Evolutionary conservation across 768 basidiomycete species (phyloP), one percentile per base, ranked within the genome.

Genomic region (Russula virescens): DNA sequence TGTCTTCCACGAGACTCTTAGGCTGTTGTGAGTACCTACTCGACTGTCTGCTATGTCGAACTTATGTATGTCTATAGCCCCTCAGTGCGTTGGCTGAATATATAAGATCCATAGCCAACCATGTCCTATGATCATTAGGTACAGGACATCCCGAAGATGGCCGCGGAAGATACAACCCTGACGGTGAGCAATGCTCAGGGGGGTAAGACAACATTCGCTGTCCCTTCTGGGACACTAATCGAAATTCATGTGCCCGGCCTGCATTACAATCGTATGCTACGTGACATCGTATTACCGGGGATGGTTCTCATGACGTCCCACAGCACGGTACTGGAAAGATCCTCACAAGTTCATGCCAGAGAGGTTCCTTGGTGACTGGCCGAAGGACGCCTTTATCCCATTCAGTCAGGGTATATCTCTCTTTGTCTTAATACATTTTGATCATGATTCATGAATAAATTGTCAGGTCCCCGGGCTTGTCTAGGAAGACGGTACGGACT

Each of bases 311-410:
- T 8, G n/a, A 14, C 23, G 19, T 28, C 3, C 16, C 38, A 21
- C 63, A 83, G 83, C 82, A 26, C 76, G 76, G 40, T 83, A 83
- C 67, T 85, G 83, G 83, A 70, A 79, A 54, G 76, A 83, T 46
- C 82, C 83, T 4, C 61, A 79, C 21, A 66, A 63, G 9, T 85
- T 83, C 70, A 75, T 74, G 11, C 76, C 76, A 5, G 69, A 71
- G 35, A 67, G 76, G 31, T 76, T 76, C 64, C 55, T 75, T 9
- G 68, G 67, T 28, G 71, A 71, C 54, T 76, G 70, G 68, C 65
- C 71, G 13, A 66, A 66, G 53, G 73, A 75, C 51, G 75, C 74
- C 0, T 75, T 74, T 55, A 16, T 73, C 4, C 71, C 74, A 0
- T 75, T 75, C 53, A 71, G 69, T 34, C 50, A 34, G 9, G 71